Percentiles rank a stretch among this genome's conserved stretches.
Evolutionary conservation across 441 rosid genomes (phyloP).

Genomic region (Isatis lusitanica): DNA sequence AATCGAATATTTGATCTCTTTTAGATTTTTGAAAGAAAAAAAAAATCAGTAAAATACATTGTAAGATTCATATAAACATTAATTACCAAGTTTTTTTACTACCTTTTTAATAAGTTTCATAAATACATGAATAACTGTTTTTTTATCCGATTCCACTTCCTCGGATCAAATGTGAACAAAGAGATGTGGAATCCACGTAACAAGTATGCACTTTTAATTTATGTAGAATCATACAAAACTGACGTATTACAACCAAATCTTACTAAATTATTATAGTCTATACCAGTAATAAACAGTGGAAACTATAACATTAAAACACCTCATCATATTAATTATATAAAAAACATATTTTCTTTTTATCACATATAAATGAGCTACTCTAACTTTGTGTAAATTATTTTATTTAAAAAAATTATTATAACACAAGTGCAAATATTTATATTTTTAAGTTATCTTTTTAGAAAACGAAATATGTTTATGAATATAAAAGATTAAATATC

Average conservation of each 20-base stretch:
- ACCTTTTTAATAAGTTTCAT: background rate
- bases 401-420: background rate
- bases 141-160: no score
- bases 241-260: background rate
- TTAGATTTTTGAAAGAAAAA: background rate
- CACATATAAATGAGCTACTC: background rate
- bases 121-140: background rate
- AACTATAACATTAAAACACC: background rate
- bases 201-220: background rate
- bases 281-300: background rate
- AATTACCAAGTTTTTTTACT: background rate
- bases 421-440: background rate
- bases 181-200: background rate
- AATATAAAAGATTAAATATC: background rate
- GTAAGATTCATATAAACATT: background rate
- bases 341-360: background rate
- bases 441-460: background rate
- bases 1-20: background rate
- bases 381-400: background rate
- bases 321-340: background rate
- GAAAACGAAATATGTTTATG: background rate
- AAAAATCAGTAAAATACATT: background rate
- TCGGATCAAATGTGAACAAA: background rate
- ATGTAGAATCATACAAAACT: background rate
- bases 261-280: background rate